These are phyloP conservation scores for Arthrobotrys musiformis DNA, from an alignment of 2,329 filamentous ascomycete genomes.

Conservation along the genomic window DNA sequence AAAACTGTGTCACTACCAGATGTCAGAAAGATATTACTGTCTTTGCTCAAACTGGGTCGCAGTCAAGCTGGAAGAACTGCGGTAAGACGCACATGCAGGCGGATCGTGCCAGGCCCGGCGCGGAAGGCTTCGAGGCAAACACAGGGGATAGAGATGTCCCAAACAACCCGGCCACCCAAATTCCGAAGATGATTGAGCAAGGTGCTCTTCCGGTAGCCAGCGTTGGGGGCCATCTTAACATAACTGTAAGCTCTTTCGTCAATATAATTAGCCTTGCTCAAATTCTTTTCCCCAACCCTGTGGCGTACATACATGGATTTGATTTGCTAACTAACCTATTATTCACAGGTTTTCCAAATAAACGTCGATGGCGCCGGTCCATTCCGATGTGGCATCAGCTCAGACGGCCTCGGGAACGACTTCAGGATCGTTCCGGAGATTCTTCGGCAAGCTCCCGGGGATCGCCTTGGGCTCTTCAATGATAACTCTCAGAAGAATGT, in stretches of 20 bases:
- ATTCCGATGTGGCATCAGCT: not conserved
- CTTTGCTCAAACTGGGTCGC: not conserved
- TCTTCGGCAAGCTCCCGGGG: not conserved
- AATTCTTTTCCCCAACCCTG: no score
- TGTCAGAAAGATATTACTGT: conserved; percentile 16
- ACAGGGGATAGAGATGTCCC: not conserved
- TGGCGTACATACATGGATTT: no score
- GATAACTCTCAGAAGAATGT: not conserved
- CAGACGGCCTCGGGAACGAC: not conserved
- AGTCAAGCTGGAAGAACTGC: not conserved
- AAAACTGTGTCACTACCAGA: not conserved
- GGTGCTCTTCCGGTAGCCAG: not conserved
- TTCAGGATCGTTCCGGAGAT: not conserved
- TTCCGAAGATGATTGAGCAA: not conserved
- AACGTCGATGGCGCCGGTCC: conserved; percentile 9
- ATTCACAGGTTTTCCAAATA: no score
- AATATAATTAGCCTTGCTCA: no score
- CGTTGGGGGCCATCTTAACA: not conserved
- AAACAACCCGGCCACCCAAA: conserved; percentile 47
- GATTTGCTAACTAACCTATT: no score
- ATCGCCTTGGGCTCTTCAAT: not conserved
- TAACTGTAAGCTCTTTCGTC: not conserved
- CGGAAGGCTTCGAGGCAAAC: not conserved
- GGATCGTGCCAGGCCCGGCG: not conserved
- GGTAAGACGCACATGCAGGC: conserved; percentile 24